Base-by-base conservation (phyloP, 306 rosid genomes). In the Prunus mira region DNA sequence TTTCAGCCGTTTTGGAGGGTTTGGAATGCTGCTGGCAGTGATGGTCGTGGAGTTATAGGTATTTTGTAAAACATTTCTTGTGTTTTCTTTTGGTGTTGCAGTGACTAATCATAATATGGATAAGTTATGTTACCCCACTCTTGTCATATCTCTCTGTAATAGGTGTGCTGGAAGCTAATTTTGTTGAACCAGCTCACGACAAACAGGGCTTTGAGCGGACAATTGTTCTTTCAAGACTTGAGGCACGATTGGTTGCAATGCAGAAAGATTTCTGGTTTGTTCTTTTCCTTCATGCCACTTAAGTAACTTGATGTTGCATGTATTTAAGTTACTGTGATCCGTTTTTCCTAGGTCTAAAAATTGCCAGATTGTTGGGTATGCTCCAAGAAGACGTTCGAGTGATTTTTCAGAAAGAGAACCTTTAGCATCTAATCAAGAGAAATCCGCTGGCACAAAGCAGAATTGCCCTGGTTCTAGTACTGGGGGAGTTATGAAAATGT, bases 31-130 rank as follows among this genome's bases (percentile, higher is more conserved):
- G 92, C 97, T 5, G 99, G 97, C 78, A 95, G 97, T 81, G 91
- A 88, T 63, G 97, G 99, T 49, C 96, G 97, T 56, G 99, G 99
- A 81, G 96, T 92, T 76, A 92, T 92, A 75, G 99, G 99, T 95
- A 69, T 24, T 8, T 34, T 76, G 38, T 73, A 28, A 11, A 18
- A 60, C 19, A 41, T 20, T 76, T 73, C 61, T 46, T 57, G 57
- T 61, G 65, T 65, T 71, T 56, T 47, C 9, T 27, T 64, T 41
- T 47, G 28, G 54, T 9, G 17, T 27, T 65, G 34, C 58, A 58
- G 6, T 38, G 57, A 46, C 62, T 32, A 55, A n/a, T 47, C 28
- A 22, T 25, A 22, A 43, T 57, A 13, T 41, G 19, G 7, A 1
- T 27, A 3, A 32, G 5, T 12, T 28, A 22, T 14, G 47, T 47